Conservation (phyloP, 495 filamentous ascomycete genomes). For the Wilcoxina mikolae region DNA sequence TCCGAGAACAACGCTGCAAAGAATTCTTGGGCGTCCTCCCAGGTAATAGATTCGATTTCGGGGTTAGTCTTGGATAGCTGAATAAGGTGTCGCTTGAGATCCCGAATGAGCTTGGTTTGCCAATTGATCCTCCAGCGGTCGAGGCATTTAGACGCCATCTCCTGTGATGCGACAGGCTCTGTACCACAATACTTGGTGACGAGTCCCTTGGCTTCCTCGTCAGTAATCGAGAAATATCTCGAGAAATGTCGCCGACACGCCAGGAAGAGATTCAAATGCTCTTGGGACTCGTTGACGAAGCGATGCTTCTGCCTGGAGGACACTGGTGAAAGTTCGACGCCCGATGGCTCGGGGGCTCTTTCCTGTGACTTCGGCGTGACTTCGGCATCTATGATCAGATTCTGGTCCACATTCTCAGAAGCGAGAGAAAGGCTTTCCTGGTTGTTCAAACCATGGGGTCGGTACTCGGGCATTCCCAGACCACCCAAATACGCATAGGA, state of each 20-base stretch:
- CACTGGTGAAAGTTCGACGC: background rate
- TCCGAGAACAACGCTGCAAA: background rate
- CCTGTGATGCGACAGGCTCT: background rate
- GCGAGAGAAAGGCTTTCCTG: too few relatives aligned
- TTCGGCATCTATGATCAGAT: too few relatives aligned
- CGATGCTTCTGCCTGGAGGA: background rate
- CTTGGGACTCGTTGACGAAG: background rate
- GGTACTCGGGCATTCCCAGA: too few relatives aligned
- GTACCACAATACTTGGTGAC: background rate
- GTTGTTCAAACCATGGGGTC: too few relatives aligned
- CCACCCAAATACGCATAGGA: too few relatives aligned
- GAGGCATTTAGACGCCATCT: background rate
- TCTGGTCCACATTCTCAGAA: too few relatives aligned
- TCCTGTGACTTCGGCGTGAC: too few relatives aligned
- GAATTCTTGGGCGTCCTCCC: background rate
- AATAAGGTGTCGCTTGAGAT: background rate
- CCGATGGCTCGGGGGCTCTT: too few relatives aligned
- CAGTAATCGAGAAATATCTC: background rate
- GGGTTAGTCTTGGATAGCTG: background rate
- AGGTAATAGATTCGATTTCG: background rate
- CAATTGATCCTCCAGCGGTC: background rate
- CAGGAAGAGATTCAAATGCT: background rate
- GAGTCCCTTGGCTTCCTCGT: background rate
- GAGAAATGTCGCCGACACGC: background rate
- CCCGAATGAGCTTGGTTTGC: background rate